phyloP scores from a whole-genome alignment of 495 filamentous ascomycete species.

The Lichenothelia convexa region DNA sequence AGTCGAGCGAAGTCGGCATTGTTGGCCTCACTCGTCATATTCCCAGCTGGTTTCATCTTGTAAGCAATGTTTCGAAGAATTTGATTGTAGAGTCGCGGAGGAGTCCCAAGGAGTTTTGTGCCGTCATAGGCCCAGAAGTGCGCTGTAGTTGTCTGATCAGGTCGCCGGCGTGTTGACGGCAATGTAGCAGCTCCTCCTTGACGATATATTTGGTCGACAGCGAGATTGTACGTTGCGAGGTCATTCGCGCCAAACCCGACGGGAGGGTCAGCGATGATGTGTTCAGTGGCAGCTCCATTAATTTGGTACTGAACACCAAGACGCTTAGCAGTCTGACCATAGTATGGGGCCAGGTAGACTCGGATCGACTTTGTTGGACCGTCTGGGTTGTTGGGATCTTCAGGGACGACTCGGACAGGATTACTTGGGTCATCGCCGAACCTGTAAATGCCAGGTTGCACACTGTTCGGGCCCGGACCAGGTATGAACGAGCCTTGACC shows the following conservation, averaged over 20 bases:
- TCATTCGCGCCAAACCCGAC: constrained; percentile 11
- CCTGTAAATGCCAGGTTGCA: no score
- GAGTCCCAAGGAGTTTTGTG: constrained; percentile 19
- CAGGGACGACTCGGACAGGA: constrained; percentile 17
- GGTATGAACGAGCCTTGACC: constrained; percentile 12
- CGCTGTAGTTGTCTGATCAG: constrained; percentile 13
- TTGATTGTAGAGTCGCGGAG: constrained; percentile 16
- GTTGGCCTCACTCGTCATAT: constrained; percentile 11
- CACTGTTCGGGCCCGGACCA: constrained; percentile 5
- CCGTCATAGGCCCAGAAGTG: constrained; percentile 25
- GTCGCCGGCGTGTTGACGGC: constrained; percentile 15
- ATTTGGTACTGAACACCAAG: constrained; percentile 19
- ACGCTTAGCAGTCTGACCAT: constrained; percentile 16
- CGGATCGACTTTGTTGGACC: constrained; percentile 12
- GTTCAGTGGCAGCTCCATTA: constrained; percentile 8
- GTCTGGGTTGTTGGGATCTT: constrained; percentile 16
- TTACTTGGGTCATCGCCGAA: constrained; percentile 23
- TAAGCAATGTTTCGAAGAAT: constrained; percentile 17
- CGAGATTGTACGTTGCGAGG: constrained; percentile 12
- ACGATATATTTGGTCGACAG: neutral
- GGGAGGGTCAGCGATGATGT: constrained; percentile 20
- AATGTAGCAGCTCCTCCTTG: constrained; percentile 4
- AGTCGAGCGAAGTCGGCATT: constrained; percentile 22
- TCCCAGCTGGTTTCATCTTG: constrained; percentile 3
- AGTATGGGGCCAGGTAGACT: constrained; percentile 15